These are phyloP conservation scores for Fremontodendron californicum DNA, from an alignment of 345 rosid genomes.

Conservation along the genomic window DNA sequence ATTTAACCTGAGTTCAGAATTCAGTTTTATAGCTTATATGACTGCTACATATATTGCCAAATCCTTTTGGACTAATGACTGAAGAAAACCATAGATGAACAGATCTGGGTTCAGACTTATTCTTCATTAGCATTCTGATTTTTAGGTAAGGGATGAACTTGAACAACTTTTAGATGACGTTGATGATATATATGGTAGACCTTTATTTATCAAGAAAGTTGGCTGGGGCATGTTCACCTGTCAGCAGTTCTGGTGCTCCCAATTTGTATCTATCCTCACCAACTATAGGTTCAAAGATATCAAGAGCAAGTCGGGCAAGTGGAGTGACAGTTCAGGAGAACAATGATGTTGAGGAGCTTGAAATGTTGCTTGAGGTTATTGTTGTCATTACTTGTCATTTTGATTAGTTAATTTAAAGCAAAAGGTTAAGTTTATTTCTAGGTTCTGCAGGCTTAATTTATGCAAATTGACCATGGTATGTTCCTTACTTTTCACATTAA, in stretches of 20 bases:
- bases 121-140: neutral
- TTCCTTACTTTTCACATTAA: neutral
- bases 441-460: conserved; percentile 54
- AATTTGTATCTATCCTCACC: conserved; percentile 38
- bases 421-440: neutral
- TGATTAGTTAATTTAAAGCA: neutral
- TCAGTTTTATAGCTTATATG: neutral
- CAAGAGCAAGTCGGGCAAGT: conserved; percentile 42
- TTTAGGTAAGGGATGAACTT: conserved; percentile 50
- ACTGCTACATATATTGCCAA: neutral
- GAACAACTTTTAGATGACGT: conserved; percentile 49
- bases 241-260: conserved; percentile 33
- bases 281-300: conserved; percentile 40
- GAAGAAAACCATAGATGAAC: neutral
- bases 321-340: conserved; percentile 36
- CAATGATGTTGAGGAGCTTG: conserved; percentile 55
- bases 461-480: conserved; percentile 47
- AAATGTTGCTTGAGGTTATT: conserved; percentile 57
- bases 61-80: neutral
- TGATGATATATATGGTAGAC: conserved; percentile 56
- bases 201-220: conserved; percentile 50
- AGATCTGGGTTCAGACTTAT: neutral
- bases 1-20: neutral
- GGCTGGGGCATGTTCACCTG: conserved; percentile 34
- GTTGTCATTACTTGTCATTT: neutral